Percentiles rank a stretch among this genome's conserved stretches.
Conservation (phyloP, 2,329 filamentous ascomycete genomes). For the Trichophyton schoenleinii region DNA sequence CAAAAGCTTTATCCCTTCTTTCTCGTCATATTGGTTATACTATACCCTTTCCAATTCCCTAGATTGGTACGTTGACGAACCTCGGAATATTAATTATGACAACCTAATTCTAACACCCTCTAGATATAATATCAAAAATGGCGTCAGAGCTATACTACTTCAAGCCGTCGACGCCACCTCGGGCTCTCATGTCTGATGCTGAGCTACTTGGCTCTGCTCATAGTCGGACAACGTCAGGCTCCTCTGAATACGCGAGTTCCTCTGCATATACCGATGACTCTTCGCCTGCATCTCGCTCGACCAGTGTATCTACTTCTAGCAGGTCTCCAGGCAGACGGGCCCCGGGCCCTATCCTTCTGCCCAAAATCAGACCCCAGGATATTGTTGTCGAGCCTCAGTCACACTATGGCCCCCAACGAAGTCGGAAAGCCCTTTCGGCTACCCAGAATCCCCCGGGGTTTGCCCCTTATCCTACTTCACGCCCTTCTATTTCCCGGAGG, state of each 20-base stretch:
- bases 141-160: conserved; percentile 31
- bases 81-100: not conserved
- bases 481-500: conserved; percentile 34
- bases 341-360: conserved; percentile 61
- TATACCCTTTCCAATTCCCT: not conserved
- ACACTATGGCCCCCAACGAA: conserved; percentile 42
- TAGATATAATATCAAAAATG: not conserved
- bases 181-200: conserved; percentile 4
- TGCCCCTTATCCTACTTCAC: conserved; percentile 35
- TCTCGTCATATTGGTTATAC: not conserved
- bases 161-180: conserved; percentile 35
- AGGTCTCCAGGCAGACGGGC: conserved; percentile 63
- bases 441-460: conserved; percentile 40
- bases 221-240: conserved; percentile 51
- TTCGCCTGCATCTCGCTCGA: conserved; percentile 55
- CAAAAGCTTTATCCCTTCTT: not conserved
- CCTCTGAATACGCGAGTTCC: conserved; percentile 44
- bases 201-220: conserved; percentile 27
- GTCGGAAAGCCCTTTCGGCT: conserved; percentile 42
- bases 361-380: conserved; percentile 77
- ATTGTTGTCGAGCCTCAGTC: conserved; percentile 55
- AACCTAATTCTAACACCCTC: not conserved
- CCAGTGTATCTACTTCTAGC: conserved; percentile 55
- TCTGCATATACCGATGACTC: conserved; percentile 53
- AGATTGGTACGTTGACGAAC: not conserved